These are phyloP conservation scores for Schizosaccharomyces lindneri DNA, from an alignment of 805 yeast species.

Conservation along the genomic window DNA sequence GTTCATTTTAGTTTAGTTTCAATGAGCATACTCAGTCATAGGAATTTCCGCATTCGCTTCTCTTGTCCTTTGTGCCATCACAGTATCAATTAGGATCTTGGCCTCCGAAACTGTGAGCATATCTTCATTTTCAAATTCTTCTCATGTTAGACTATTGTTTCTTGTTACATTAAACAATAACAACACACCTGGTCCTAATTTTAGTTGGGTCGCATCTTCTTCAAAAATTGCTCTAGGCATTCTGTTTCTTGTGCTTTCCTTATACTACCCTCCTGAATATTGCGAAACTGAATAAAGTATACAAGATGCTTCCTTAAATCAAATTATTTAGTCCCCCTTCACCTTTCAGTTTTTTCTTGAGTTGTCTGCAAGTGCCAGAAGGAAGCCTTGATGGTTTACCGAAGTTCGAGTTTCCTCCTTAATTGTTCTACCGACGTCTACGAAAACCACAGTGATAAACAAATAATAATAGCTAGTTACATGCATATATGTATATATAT, in stretches of 20 bases:
- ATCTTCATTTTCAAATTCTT: constrained; percentile 1
- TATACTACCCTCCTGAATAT: too few species aligned
- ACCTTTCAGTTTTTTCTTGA: too few species aligned
- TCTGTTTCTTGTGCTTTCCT: neutral
- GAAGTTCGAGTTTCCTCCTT: too few species aligned
- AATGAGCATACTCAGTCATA: constrained; percentile 7
- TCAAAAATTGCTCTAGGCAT: neutral
- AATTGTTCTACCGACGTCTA: too few species aligned
- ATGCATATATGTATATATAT: too few species aligned
- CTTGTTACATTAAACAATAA: neutral
- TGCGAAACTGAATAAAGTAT: too few species aligned
- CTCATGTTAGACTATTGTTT: neutral
- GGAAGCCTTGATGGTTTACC: too few species aligned
- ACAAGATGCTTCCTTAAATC: too few species aligned
- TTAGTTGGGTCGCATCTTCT: constrained; percentile 1
- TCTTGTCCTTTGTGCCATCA: constrained; percentile 36
- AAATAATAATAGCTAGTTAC: too few species aligned
- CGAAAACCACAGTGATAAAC: too few species aligned
- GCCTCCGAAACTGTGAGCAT: constrained; percentile 59
- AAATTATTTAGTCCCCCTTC: too few species aligned
- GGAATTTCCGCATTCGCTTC: constrained; percentile 19
- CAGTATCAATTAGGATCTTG: constrained; percentile 50
- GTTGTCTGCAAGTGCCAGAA: too few species aligned
- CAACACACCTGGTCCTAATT: neutral
- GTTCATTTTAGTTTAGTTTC: neutral